Percentiles rank a stretch among this genome's conserved stretches.
phyloP scores from a whole-genome alignment of 2,329 filamentous ascomycete genomes.

The Botryotinia globosa region DNA sequence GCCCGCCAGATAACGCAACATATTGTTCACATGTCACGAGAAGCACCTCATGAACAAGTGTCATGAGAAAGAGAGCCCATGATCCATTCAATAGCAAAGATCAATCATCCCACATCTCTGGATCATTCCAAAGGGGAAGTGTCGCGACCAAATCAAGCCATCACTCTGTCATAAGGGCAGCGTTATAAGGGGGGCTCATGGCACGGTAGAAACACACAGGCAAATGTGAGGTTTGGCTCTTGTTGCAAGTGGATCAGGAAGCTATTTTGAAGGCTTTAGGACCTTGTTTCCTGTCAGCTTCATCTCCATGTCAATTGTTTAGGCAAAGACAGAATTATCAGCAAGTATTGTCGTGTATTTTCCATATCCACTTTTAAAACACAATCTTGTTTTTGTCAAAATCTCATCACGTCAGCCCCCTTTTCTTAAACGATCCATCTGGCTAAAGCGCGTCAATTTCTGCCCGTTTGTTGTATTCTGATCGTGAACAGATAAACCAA shows the following conservation, averaged over 20 bases:
- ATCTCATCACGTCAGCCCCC: background rate
- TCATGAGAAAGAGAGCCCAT: no score
- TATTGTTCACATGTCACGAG: no score
- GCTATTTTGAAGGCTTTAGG: background rate
- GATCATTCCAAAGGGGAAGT: no score
- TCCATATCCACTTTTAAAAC: background rate
- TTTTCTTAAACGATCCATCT: background rate
- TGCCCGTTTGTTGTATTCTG: background rate
- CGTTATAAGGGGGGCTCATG: accelerated
- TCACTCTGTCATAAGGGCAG: background rate
- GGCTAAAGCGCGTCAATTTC: background rate
- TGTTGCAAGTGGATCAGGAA: background rate
- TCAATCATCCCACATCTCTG: background rate
- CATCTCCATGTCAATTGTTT: background rate
- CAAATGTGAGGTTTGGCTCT: background rate
- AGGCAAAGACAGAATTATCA: background rate
- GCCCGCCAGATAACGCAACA: background rate
- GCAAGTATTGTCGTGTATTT: background rate
- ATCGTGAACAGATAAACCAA: background rate
- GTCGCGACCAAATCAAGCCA: background rate
- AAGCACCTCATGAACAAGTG: background rate
- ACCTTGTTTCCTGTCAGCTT: background rate
- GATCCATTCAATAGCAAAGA: background rate
- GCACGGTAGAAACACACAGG: background rate
- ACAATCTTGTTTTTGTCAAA: background rate